Evolutionary conservation across 2,329 filamentous ascomycete genomes (phyloP).

Genomic region (Parasarocladium wereldwijsianum): DNA sequence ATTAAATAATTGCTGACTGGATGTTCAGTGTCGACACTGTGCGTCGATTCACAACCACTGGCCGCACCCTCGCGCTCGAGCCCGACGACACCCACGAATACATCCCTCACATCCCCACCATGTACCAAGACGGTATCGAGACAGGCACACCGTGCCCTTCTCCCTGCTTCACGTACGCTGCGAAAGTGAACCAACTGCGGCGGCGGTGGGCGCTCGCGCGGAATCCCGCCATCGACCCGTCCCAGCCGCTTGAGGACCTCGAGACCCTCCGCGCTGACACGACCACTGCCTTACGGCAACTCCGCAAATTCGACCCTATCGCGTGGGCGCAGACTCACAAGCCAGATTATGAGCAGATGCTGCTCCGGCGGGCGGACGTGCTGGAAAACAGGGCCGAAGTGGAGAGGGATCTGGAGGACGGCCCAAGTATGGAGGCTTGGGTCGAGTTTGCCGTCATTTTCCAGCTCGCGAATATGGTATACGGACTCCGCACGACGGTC

Average conservation of each 20-base stretch:
- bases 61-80: background rate
- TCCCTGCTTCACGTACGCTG: background rate
- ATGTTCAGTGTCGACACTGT: slow-evolving; percentile 1
- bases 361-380: background rate
- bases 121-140: slow-evolving; percentile 3
- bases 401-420: background rate
- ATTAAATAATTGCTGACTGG: too few species aligned
- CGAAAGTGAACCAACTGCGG: slow-evolving; percentile 1
- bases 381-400: background rate
- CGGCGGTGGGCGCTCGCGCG: background rate
- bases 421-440: slow-evolving; percentile 2
- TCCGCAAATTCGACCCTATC: slow-evolving; percentile 1
- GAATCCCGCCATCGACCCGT: background rate
- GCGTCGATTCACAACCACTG: background rate
- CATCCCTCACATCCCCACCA: background rate
- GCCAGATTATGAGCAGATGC: slow-evolving; percentile 2
- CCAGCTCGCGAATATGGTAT: background rate
- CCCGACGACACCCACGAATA: background rate
- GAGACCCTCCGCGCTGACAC: background rate
- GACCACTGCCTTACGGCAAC: background rate
- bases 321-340: background rate
- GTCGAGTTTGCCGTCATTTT: background rate
- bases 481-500: slow-evolving; percentile 1
- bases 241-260: too few species aligned
- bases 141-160: background rate